A percentile compares a stretch with the other conserved stretches of the same genome.
Evolutionary conservation across 805 yeast species (phyloP).

Genomic region (Hanseniaspora lachancei): DNA sequence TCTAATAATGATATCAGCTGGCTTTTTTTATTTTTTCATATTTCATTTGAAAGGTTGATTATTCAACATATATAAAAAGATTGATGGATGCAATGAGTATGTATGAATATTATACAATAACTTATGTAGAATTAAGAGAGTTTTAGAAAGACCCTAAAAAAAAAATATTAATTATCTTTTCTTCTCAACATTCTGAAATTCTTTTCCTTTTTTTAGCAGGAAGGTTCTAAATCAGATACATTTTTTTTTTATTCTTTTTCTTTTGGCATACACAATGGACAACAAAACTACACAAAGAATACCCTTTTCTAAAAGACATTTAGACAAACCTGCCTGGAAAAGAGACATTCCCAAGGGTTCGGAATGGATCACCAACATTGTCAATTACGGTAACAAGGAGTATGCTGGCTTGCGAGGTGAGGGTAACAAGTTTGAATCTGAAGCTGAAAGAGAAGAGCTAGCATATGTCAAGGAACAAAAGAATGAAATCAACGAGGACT

Average conservation of each 20-base stretch:
- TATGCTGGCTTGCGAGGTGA: neutral
- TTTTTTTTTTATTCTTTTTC: no score
- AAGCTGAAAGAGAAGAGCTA: neutral
- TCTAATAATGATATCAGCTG: no score
- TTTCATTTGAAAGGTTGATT: no score
- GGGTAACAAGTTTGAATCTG: neutral
- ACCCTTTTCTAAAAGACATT: conserved; percentile 9
- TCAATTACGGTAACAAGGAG: conserved; percentile 8
- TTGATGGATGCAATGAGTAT: no score
- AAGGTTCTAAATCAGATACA: neutral
- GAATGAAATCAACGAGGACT: neutral
- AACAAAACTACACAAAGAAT: neutral
- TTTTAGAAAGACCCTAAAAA: no score
- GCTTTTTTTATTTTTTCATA: no score
- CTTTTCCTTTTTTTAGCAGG: neutral
- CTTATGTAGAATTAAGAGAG: no score
- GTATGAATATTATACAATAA: no score
- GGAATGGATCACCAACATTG: conserved; percentile 3
- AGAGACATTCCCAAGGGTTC: conserved; percentile 10
- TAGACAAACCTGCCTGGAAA: conserved; percentile 1
- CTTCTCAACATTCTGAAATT: no score
- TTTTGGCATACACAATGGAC: neutral
- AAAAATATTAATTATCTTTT: no score
- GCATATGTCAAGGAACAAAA: neutral
- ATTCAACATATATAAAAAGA: no score